phyloP scores from a whole-genome alignment of 768 basidiomycete species.

The Calvatia gigantea region DNA sequence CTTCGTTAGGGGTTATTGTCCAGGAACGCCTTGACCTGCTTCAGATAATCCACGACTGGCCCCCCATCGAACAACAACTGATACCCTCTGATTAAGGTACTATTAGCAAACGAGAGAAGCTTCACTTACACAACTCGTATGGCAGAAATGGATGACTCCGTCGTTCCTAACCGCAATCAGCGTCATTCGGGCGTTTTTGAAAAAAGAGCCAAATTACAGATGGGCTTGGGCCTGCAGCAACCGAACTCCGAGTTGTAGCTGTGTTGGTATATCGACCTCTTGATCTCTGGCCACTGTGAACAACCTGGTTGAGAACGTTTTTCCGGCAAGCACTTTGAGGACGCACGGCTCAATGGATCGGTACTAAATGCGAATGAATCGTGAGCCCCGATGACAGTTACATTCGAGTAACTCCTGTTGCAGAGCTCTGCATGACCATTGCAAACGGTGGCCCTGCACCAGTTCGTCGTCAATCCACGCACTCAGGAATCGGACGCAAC shows the following conservation, averaged over 20 bases:
- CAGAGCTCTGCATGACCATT: constrained; percentile 69
- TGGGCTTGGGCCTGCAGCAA: constrained; percentile 60
- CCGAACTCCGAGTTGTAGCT: constrained; percentile 49
- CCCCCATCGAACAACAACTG: constrained; percentile 54
- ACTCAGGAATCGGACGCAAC: too few species aligned
- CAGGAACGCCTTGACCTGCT: constrained; percentile 51
- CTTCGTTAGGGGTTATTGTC: constrained; percentile 62
- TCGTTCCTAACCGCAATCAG: constrained; percentile 24
- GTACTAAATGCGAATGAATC: constrained; percentile 52
- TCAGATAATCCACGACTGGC: constrained; percentile 43
- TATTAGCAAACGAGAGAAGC: constrained; percentile 20
- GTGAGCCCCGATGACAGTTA: constrained; percentile 49
- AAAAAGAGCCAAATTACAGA: constrained; percentile 23
- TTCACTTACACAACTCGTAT: constrained; percentile 47
- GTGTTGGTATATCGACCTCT: constrained; percentile 44
- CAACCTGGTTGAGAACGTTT: not conserved
- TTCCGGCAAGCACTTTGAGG: not conserved
- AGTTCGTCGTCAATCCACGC: not conserved
- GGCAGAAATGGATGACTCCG: constrained; percentile 60
- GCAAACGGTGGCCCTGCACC: constrained; percentile 43
- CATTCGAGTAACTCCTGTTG: constrained; percentile 48
- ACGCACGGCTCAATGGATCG: constrained; percentile 43
- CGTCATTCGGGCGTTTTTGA: not conserved
- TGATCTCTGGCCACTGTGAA: constrained; percentile 44
- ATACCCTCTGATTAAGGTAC: not conserved